Percentiles rank a stretch among this genome's conserved stretches.
These are phyloP conservation scores for Huiozyma sinensis DNA, from an alignment of 805 yeast genomes.

Conservation along the genomic window DNA sequence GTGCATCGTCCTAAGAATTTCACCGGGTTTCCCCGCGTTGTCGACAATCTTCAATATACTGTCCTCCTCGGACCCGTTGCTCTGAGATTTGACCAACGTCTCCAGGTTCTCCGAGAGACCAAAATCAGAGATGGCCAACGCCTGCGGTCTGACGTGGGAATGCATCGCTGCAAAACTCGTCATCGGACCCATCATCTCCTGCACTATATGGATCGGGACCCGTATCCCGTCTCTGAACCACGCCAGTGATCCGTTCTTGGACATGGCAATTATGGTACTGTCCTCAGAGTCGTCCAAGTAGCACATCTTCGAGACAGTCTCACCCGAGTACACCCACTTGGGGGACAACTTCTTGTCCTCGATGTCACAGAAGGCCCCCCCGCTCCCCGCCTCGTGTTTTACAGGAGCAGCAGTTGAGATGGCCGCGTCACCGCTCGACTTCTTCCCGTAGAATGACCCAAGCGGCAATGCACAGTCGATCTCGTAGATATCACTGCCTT, in stretches of 20 bases:
- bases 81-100: constrained; percentile 24
- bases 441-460: constrained; percentile 11
- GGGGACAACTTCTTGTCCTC: constrained; percentile 12
- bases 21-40: constrained; percentile 25
- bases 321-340: constrained; percentile 25
- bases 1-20: constrained; percentile 17
- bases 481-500: constrained; percentile 25
- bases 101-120: constrained; percentile 19
- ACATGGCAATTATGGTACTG: constrained; percentile 27
- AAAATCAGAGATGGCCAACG: constrained; percentile 21
- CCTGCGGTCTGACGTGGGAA: constrained; percentile 15
- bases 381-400: constrained; percentile 20
- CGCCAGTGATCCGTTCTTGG: constrained; percentile 25
- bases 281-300: constrained; percentile 28
- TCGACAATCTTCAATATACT: constrained; percentile 24
- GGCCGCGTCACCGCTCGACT: not conserved
- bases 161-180: constrained; percentile 24
- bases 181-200: constrained; percentile 25
- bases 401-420: constrained; percentile 1
- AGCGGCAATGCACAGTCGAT: constrained; percentile 22
- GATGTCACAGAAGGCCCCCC: constrained; percentile 54
- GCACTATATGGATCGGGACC: constrained; percentile 25
- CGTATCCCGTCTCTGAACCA: constrained; percentile 25
- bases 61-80: constrained; percentile 20
- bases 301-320: constrained; percentile 20